Evolutionary conservation across 768 basidiomycete genomes (phyloP).

Genomic region (Tulasnella sp.): DNA sequence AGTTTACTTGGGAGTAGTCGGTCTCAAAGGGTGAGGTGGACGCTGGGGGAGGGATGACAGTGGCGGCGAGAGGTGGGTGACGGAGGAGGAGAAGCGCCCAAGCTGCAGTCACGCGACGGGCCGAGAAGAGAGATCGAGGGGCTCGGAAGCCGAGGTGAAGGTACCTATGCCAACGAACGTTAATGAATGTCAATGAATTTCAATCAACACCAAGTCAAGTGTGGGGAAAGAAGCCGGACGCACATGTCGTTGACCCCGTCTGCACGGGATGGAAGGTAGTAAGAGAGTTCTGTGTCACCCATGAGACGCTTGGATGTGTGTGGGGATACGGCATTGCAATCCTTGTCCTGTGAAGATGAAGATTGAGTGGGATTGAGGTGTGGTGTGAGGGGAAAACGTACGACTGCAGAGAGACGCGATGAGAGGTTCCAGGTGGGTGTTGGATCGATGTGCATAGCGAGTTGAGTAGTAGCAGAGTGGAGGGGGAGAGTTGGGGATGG

Average conservation of each 20-base stretch:
- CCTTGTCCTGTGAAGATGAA: neutral
- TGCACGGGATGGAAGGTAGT: conserved; percentile 68
- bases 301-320: neutral
- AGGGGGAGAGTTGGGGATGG: too few species aligned
- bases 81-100: conserved; percentile 64
- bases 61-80: conserved; percentile 62
- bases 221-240: neutral
- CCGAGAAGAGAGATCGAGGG: conserved; percentile 31
- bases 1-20: neutral
- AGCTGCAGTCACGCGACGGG: conserved; percentile 35
- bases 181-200: neutral
- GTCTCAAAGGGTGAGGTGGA: neutral
- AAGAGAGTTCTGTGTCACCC: conserved; percentile 32
- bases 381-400: neutral
- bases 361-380: neutral
- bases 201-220: neutral
- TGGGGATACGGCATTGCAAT: neutral
- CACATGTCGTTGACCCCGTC: conserved; percentile 83
- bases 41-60: conserved; percentile 26
- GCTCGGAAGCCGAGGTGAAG: conserved; percentile 63
- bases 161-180: neutral
- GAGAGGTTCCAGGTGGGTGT: neutral
- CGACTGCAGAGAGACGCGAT: neutral
- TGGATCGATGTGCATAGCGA: neutral
- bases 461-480: too few species aligned